Conservation (phyloP, 345 rosid genomes). For the Linum usitatissimum region DNA sequence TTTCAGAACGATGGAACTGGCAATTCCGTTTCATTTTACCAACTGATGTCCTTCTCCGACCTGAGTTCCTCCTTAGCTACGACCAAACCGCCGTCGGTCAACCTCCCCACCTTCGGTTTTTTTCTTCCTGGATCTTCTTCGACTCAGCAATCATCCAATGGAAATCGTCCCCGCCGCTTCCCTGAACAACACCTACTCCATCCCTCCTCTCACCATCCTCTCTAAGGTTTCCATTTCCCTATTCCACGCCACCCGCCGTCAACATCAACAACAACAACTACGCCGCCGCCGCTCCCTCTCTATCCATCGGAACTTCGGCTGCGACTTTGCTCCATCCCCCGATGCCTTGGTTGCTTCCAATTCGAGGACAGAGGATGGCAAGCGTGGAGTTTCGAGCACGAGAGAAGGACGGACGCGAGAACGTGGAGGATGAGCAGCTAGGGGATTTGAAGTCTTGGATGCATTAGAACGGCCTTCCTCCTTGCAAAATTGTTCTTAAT, state of each 20-base stretch:
- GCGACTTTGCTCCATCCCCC: conserved; percentile 42
- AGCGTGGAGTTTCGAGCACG: conserved; percentile 29
- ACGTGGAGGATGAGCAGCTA: conserved; percentile 22
- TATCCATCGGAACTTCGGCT: conserved; percentile 23
- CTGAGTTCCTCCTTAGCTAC: no score
- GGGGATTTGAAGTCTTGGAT: conserved; percentile 82
- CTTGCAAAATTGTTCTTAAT: conserved; percentile 71
- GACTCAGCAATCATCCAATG: no score
- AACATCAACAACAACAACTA: background rate
- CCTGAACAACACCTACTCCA: conserved; percentile 29
- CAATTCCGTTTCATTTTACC: no score
- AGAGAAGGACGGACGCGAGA: conserved; percentile 14
- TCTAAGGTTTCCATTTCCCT: conserved; percentile 17
- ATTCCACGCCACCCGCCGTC: conserved; percentile 13
- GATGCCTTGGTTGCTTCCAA: conserved; percentile 54
- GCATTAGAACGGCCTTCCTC: conserved; percentile 84
- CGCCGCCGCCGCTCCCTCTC: conserved; percentile 20
- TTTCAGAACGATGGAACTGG: no score
- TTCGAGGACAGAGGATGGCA: conserved; percentile 33
- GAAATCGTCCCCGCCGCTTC: conserved; percentile 18
- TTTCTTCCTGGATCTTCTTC: no score
- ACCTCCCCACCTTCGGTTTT: no score
- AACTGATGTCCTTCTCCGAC: no score
- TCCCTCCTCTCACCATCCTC: conserved; percentile 19
- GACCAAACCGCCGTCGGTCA: no score